Percentiles rank a stretch among this genome's conserved stretches.
Conservation (phyloP, 1,139 yeast species). For the Lipomyces yarrowii region DNA sequence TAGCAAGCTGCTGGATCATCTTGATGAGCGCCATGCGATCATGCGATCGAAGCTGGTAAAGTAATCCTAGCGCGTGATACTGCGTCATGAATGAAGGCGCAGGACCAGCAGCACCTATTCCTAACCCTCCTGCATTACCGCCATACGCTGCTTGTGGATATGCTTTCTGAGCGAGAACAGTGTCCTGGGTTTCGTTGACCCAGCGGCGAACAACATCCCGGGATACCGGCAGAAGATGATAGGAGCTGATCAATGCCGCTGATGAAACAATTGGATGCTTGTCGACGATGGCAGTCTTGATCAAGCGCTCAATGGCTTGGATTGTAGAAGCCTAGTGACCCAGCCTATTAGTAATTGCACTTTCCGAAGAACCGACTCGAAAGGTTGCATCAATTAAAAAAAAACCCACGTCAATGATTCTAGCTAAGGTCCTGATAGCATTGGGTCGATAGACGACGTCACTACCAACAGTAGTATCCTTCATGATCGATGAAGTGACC, state of each 20-base stretch:
- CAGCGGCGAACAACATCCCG: slow-evolving; percentile 91
- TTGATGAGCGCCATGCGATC: slow-evolving; percentile 94
- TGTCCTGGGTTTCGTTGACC: slow-evolving; percentile 91
- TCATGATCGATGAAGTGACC: slow-evolving; percentile 98
- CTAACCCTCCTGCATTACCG: slow-evolving; percentile 28
- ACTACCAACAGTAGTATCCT: slow-evolving; percentile 85
- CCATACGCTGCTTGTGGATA: slow-evolving; percentile 50
- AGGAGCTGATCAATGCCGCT: slow-evolving; percentile 89
- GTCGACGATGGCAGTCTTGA: slow-evolving; percentile 92
- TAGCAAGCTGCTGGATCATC: slow-evolving; percentile 80
- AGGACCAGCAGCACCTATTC: slow-evolving; percentile 27
- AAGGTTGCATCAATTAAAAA: neutral
- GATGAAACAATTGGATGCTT: slow-evolving; percentile 84
- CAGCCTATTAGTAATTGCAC: slow-evolving; percentile 1
- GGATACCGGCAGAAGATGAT: slow-evolving; percentile 85
- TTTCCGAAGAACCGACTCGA: neutral
- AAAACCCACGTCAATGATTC: slow-evolving; percentile 66
- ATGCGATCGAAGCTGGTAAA: slow-evolving; percentile 84
- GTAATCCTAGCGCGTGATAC: slow-evolving; percentile 91
- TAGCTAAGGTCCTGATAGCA: slow-evolving; percentile 87
- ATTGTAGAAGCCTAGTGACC: slow-evolving; percentile 66
- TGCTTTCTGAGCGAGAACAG: slow-evolving; percentile 68
- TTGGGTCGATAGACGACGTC: slow-evolving; percentile 87
- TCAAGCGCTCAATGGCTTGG: slow-evolving; percentile 89
- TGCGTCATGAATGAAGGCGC: slow-evolving; percentile 72